Evolutionary conservation across 2,329 filamentous ascomycete genomes (phyloP), one percentile per base, ranked within the genome.

Genomic region (Hypoxylon sp.): DNA sequence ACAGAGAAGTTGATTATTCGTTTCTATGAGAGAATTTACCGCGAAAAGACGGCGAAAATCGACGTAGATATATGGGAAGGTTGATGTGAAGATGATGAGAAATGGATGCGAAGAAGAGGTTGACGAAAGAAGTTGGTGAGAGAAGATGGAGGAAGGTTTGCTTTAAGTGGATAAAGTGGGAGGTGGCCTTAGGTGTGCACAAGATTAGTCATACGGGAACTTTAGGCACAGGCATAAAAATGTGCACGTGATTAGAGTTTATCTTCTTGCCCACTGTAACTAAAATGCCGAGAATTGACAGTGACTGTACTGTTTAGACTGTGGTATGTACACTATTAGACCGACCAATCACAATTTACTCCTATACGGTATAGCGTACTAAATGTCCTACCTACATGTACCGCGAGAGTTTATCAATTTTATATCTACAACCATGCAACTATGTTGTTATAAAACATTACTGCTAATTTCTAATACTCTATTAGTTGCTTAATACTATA

Each of bases 201-300:
- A 30, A 32, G 38, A 68, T 65, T 68, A 68, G 66, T 65, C 66
- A 68, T 52, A 62, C 14, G 21, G 14, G 43, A 34, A 30, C 7
- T 49, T 51, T 49, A 62, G 30, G 46, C 51, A 41, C 21, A 5
- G 10, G 28, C 46, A 46, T 25, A 45, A 19, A 30, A 30, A 19
- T 13, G 7, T 6, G 32, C 50, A 65, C 62, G 49, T 60, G 51
- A 56, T 11, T n/a, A 53, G 3, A 14, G 9, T 63, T 5, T 14
- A 45, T 4, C 21, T 56, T 49, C 17, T 17, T 41, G 49, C 34
- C 51, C 36, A 23, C 38, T 36, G 25, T 23, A 17, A 10, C 19
- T 21, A 32, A 32, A 56, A 45, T 32, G 25, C 52, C 38, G 52
- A 56, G 28, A 56, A 45, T 53, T 28, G 51, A 53, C 51, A 34